Conservation (phyloP, 2,329 filamentous ascomycete species). For the Cordyceps fumosorosea region DNA sequence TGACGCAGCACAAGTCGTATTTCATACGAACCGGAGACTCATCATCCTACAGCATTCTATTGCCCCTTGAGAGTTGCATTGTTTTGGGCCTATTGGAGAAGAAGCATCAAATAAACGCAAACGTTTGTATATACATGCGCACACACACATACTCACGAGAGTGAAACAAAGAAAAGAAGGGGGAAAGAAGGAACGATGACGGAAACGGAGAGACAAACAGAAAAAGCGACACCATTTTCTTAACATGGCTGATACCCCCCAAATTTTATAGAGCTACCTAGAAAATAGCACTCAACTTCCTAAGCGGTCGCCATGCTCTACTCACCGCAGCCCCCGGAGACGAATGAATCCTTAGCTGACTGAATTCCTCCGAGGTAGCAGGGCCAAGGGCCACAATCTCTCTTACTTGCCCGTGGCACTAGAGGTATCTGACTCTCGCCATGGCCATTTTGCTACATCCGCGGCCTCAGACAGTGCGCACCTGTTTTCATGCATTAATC, state of each 20-base stretch:
- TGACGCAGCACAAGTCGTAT: background rate
- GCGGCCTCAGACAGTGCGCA: too few relatives aligned
- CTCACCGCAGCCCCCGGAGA: too few relatives aligned
- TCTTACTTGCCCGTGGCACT: too few relatives aligned
- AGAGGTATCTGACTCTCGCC: too few relatives aligned
- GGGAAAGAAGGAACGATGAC: too few relatives aligned
- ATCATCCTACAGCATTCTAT: background rate
- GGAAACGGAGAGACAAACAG: too few relatives aligned
- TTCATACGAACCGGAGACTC: background rate
- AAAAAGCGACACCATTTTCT: background rate
- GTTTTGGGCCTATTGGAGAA: conserved; percentile 1
- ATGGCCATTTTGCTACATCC: too few relatives aligned
- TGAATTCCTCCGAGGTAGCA: too few relatives aligned
- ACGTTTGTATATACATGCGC: background rate
- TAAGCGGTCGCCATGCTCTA: conserved; percentile 13
- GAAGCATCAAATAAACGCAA: background rate
- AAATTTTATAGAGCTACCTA: conserved; percentile 8
- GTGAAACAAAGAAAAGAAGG: background rate
- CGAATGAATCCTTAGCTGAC: too few relatives aligned
- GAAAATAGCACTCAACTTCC: conserved; percentile 17
- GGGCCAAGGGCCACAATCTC: too few relatives aligned
- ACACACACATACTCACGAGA: background rate
- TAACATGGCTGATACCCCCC: conserved; percentile 15
- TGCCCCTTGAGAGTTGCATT: background rate
- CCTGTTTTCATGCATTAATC: background rate